phyloP scores from a whole-genome alignment of 2,329 filamentous ascomycete genomes.

The Colletotrichum melonis region DNA sequence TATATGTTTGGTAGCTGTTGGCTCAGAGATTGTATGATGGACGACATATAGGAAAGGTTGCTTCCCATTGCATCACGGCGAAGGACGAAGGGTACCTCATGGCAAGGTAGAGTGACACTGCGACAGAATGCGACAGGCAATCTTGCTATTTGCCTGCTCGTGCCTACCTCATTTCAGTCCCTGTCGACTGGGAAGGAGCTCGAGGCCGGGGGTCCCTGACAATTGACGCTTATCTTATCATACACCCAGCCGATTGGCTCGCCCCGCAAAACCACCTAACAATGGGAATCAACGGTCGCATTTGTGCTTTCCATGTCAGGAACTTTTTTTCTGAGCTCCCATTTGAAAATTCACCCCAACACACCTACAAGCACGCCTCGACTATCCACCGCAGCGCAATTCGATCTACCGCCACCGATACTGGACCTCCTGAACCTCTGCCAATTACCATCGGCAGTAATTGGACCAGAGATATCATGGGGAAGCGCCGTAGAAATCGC shows the following conservation, averaged over 20 bases:
- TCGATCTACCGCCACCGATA: neutral
- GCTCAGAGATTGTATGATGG: neutral
- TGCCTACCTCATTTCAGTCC: neutral
- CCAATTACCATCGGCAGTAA: neutral
- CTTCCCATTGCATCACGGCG: neutral
- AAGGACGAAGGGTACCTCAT: neutral
- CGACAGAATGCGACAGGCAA: neutral
- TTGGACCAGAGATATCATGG: constrained; percentile 4
- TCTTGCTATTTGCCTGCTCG: neutral
- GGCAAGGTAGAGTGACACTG: neutral
- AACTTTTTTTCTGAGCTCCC: neutral
- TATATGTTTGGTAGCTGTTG: no score
- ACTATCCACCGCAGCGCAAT: neutral
- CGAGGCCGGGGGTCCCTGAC: neutral
- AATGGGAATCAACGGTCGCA: neutral
- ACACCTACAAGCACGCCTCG: neutral
- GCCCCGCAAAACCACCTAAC: neutral
- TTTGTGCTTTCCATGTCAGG: neutral
- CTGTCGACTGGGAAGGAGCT: neutral
- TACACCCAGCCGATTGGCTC: neutral
- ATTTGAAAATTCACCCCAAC: constrained; percentile 1
- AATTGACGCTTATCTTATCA: neutral
- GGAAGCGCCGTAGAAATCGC: constrained; percentile 20
- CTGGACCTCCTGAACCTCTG: neutral
- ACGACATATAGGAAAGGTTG: neutral